Evolutionary conservation across 257 asterid species (phyloP).

Genomic region (Mentha longifolia): DNA sequence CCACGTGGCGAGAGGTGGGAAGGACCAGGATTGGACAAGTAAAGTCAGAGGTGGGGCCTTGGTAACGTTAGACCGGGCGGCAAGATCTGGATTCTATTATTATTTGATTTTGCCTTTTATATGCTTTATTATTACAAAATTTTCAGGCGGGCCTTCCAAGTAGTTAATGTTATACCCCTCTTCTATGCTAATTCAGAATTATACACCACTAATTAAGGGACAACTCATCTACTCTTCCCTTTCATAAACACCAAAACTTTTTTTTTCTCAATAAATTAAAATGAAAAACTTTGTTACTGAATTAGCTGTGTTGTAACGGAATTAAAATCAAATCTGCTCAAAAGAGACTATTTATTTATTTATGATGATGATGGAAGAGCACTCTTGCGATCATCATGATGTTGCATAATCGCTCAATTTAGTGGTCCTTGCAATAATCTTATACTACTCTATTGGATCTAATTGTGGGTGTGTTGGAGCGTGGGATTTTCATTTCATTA

Average conservation of each 20-base stretch:
- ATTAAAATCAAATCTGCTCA: background rate
- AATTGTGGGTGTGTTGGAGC: background rate
- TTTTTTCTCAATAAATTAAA: too few species aligned
- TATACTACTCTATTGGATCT: background rate
- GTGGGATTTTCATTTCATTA: slow-evolving; percentile 1
- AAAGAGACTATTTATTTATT: background rate
- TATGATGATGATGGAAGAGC: slow-evolving; percentile 15
- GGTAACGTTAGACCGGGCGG: slow-evolving; percentile 67
- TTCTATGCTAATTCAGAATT: slow-evolving; percentile 8
- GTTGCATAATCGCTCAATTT: slow-evolving; percentile 28
- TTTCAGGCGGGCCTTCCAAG: too few species aligned
- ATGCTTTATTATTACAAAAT: too few species aligned
- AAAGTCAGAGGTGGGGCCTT: slow-evolving; percentile 43
- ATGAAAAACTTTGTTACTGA: too few species aligned
- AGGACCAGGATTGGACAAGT: slow-evolving; percentile 28
- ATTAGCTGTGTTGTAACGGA: background rate
- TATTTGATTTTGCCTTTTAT: slow-evolving; percentile 22
- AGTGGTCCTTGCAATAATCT: slow-evolving; percentile 29
- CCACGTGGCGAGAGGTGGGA: slow-evolving; percentile 49
- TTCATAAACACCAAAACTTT: too few species aligned
- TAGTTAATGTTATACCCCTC: too few species aligned
- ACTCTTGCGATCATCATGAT: slow-evolving; percentile 34
- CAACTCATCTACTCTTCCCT: background rate
- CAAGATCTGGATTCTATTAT: slow-evolving; percentile 50
- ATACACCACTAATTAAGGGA: slow-evolving; percentile 20